Conservation (phyloP, 768 basidiomycete genomes). For the Inosperma sp. region DNA sequence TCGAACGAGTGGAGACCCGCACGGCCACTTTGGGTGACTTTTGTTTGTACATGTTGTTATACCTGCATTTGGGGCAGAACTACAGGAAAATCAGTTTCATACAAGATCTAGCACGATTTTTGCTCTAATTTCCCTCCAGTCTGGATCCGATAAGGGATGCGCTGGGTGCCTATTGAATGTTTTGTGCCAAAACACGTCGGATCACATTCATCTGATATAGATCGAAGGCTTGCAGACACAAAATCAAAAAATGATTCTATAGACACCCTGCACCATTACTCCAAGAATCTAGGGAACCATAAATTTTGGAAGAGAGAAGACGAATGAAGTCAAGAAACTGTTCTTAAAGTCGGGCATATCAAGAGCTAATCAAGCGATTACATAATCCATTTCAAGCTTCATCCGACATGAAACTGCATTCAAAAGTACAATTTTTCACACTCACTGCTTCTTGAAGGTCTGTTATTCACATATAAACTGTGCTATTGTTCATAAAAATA, state of each 20-base stretch:
- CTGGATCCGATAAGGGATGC: no score
- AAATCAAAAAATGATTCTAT: neutral
- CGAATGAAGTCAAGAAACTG: neutral
- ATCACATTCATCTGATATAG: neutral
- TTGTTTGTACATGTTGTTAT: no score
- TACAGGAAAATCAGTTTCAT: no score
- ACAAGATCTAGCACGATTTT: no score
- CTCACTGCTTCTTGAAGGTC: neutral
- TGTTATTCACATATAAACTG: no score
- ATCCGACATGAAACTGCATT: neutral
- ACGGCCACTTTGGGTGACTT: no score
- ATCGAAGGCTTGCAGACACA: neutral
- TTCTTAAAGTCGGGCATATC: neutral
- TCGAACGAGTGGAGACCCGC: no score
- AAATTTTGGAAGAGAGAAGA: neutral
- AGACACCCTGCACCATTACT: neutral
- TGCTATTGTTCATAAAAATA: no score
- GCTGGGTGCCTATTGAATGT: no score
- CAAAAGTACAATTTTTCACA: neutral
- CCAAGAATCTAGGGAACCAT: neutral
- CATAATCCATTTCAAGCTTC: neutral
- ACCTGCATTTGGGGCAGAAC: no score
- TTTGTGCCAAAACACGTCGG: no score
- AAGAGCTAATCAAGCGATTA: neutral
- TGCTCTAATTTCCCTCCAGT: no score